phyloP scores from a whole-genome alignment of 805 yeast genomes.

The Phaffomyces opuntiae region DNA sequence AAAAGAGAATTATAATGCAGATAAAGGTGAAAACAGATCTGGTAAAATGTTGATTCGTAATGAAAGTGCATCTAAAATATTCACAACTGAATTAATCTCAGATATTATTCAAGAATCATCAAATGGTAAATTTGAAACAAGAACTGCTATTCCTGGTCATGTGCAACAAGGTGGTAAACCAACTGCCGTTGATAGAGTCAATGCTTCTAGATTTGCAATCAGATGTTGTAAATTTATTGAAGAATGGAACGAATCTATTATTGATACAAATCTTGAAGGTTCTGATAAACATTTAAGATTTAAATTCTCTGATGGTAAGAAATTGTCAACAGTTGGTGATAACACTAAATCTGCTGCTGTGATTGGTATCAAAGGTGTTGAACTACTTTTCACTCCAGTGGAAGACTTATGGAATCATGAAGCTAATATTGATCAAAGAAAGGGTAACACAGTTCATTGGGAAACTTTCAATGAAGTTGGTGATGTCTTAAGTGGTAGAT shows the following conservation, averaged over 20 bases:
- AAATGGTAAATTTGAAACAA: conserved; percentile 71
- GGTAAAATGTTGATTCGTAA: conserved; percentile 84
- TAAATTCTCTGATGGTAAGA: conserved; percentile 42
- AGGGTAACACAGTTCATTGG: conserved; percentile 70
- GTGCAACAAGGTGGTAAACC: conserved; percentile 97
- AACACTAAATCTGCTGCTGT: conserved; percentile 42
- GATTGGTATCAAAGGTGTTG: conserved; percentile 65
- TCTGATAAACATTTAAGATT: conserved; percentile 45
- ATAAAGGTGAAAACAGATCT: conserved; percentile 71
- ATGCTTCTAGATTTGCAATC: conserved; percentile 85
- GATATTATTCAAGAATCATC: conserved; percentile 79
- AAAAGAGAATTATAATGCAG: conserved; percentile 60
- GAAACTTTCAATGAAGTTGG: conserved; percentile 46
- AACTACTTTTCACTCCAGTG: conserved; percentile 50
- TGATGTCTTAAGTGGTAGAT: conserved; percentile 69
- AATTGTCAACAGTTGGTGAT: conserved; percentile 36
- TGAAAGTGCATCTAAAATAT: conserved; percentile 75
- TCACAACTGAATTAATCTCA: conserved; percentile 76
- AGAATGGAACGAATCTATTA: conserved; percentile 38
- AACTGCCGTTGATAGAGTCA: conserved; percentile 86
- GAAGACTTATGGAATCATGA: conserved; percentile 50
- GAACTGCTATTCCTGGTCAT: conserved; percentile 96
- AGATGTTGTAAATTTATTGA: conserved; percentile 87
- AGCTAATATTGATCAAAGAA: conserved; percentile 55
- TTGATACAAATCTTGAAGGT: conserved; percentile 23